Percentiles rank a stretch among this genome's conserved stretches.
phyloP scores from a whole-genome alignment of 2,329 filamentous ascomycete genomes.

The Trichophyton equinum region DNA sequence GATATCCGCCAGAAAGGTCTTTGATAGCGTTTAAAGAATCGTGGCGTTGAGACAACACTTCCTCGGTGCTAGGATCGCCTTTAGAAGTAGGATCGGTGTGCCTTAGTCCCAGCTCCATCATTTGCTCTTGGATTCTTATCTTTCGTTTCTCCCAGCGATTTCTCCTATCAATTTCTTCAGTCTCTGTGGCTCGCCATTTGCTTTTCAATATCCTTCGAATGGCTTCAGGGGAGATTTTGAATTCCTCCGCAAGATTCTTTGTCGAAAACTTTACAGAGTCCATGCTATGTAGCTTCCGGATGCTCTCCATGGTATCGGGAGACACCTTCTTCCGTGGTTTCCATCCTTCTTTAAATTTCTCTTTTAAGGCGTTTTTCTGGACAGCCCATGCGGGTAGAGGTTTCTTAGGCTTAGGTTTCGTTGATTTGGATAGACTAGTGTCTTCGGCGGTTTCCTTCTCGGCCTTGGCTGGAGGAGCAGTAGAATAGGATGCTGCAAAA shows the following conservation, averaged over 20 bases:
- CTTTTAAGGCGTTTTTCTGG: slow-evolving; percentile 60
- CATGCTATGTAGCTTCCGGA: slow-evolving; percentile 66
- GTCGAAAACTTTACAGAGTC: slow-evolving; percentile 70
- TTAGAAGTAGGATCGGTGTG: slow-evolving; percentile 15
- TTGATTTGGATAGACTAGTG: slow-evolving; percentile 4
- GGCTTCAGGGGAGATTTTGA: slow-evolving; percentile 75
- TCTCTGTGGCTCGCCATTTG: slow-evolving; percentile 34
- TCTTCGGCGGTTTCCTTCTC: not conserved
- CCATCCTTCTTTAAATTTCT: slow-evolving; percentile 73
- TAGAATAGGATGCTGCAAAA: not conserved
- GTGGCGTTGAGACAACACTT: not conserved
- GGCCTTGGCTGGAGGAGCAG: not conserved
- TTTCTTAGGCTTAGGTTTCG: slow-evolving; percentile 14
- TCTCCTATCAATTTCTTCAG: slow-evolving; percentile 29
- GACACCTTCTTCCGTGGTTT: slow-evolving; percentile 73
- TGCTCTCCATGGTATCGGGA: slow-evolving; percentile 81
- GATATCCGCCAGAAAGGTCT: not conserved
- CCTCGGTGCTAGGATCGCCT: not conserved
- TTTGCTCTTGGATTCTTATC: slow-evolving; percentile 34
- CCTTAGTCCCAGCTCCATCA: slow-evolving; percentile 41
- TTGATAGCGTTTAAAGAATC: not conserved
- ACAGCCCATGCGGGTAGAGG: slow-evolving; percentile 52
- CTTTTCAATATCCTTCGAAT: slow-evolving; percentile 70
- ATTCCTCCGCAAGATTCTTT: slow-evolving; percentile 58
- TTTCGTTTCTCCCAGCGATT: slow-evolving; percentile 35